Conservation (phyloP, 2,329 filamentous ascomycete genomes). For the Neofusicoccum umdonicola region DNA sequence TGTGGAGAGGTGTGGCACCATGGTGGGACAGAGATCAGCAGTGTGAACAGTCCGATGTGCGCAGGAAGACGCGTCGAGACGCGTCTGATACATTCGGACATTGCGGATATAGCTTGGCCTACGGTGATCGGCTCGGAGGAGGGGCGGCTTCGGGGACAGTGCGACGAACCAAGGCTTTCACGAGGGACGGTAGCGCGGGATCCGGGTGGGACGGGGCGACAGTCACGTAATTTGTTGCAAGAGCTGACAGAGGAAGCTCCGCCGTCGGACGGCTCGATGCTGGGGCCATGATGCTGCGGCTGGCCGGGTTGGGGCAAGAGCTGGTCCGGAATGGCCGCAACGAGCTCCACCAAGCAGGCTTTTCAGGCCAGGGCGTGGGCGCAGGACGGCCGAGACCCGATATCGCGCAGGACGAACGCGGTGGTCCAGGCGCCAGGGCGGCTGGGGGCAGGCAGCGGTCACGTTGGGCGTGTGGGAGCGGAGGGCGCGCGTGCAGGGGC, state of each 20-base stretch:
- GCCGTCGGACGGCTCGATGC: slow-evolving; percentile 5
- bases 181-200: neutral
- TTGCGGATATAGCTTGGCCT: neutral
- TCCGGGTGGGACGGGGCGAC: neutral
- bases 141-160: neutral
- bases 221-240: slow-evolving; percentile 5
- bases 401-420: slow-evolving; percentile 1
- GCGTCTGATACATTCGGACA: slow-evolving; percentile 7
- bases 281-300: neutral
- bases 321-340: neutral
- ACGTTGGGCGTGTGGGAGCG: slow-evolving; percentile 4
- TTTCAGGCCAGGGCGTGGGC: neutral
- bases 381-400: slow-evolving; percentile 1
- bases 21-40: slow-evolving; percentile 9
- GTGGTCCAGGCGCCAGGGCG: slow-evolving; percentile 1
- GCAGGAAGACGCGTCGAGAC: slow-evolving; percentile 14
- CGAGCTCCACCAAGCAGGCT: slow-evolving; percentile 4
- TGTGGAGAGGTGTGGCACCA: neutral
- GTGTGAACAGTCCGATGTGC: neutral
- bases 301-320: neutral
- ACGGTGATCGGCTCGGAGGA: slow-evolving; percentile 4
- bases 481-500: neutral
- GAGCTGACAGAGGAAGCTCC: slow-evolving; percentile 3
- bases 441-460: neutral
- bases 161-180: neutral